Base-by-base conservation (phyloP, 164 flowering plant genomes). In the Echeveria elegans region DNA sequence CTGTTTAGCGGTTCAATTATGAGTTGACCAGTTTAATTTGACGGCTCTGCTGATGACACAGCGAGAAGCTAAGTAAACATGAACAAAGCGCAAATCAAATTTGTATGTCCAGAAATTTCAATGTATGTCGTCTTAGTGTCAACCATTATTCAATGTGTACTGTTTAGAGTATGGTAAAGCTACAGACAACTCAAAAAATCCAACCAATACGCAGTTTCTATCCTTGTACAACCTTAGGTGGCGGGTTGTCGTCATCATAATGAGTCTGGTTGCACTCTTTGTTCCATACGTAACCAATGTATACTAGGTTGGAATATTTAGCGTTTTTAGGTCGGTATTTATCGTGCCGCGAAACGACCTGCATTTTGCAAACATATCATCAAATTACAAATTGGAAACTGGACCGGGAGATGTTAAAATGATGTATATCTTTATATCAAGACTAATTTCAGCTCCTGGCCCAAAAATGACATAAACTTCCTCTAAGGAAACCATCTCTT, bases 341-440 rank as follows among this genome's bases (percentile, higher is more conserved):
- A 77, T 92, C 99, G 76, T 95, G 99, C 99, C 99, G 92, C 99
- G 97, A 95, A 71, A 90, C 92, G 12, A 95, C 97, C 98, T 92
- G 84, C 68, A 81, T 68, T 59, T 58, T 68, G 58, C 26, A 23
- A 50, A 19, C 21, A 28, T 10, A 50, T 50, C 58, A 50, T 7
- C 11, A 2, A 31, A 37, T n/a, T 7, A n/a, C 43, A 30, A 64
- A 30, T 28, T 24, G 16, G 18, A 19, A 41, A 29, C 58, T 41
- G n/a, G 29, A 47, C 48, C 8, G n/a, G 38, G 64, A 65, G 36
- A 66, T 30, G 11, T 14, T 21, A 34, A 63, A 34, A 61, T 31
- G 38, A 36, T 2, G n/a, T n/a, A 19, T 47, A 89, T 96, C 92
- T 90, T 95, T 29, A 97, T 85, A 70, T 91, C 99, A 53, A 95